phyloP scores from a whole-genome alignment of 2,329 filamentous ascomycete species.

The Blumeriella jaapii region DNA sequence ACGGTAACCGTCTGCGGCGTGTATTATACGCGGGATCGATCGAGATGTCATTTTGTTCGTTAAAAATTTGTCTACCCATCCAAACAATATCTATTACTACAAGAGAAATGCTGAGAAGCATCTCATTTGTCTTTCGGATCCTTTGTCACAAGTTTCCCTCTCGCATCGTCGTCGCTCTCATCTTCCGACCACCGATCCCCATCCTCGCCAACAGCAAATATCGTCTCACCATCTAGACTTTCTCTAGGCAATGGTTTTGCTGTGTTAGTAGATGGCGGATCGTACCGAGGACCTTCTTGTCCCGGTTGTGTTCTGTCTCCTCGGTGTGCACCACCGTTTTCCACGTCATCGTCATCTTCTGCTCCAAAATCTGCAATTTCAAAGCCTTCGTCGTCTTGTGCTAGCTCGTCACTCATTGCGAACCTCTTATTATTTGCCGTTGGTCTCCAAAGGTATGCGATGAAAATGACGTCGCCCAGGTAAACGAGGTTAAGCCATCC shows the following conservation, averaged over 20 bases:
- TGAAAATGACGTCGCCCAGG: slow-evolving; percentile 80
- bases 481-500: slow-evolving; percentile 97
- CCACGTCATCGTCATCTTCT: slow-evolving; percentile 44
- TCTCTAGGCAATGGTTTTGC: slow-evolving; percentile 36
- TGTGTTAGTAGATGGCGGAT: slow-evolving; percentile 23
- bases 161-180: slow-evolving; percentile 49
- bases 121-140: slow-evolving; percentile 8
- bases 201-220: slow-evolving; percentile 86
- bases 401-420: slow-evolving; percentile 98
- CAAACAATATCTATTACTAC: slow-evolving; percentile 10
- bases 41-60: no score
- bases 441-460: slow-evolving; percentile 93
- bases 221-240: slow-evolving; percentile 78
- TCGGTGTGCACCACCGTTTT: slow-evolving; percentile 30
- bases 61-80: no score
- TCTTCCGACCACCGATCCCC: slow-evolving; percentile 73
- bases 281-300: slow-evolving; percentile 27
- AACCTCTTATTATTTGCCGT: slow-evolving; percentile 95
- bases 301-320: slow-evolving; percentile 33
- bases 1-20: no score
- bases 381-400: slow-evolving; percentile 96
- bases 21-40: no score
- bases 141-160: slow-evolving; percentile 39
- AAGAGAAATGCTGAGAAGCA: no score
- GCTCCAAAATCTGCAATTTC: slow-evolving; percentile 87